Percentiles rank a stretch among this genome's conserved stretches.
These are phyloP conservation scores for Mucor plumbeus DNA, from an alignment of 371 early-diverging fungal genomes.

Conservation along the genomic window DNA sequence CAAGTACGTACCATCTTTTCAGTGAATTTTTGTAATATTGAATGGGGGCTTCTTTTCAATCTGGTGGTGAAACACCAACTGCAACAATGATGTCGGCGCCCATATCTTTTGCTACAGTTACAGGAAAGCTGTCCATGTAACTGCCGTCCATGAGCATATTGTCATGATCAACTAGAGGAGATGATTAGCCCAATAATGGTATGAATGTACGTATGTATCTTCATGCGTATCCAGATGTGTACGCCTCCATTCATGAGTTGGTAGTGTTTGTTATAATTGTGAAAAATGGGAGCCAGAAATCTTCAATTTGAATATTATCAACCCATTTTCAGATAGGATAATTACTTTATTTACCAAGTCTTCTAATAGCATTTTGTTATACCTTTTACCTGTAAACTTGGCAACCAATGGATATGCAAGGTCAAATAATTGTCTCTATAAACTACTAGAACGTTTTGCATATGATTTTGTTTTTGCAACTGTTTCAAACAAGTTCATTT, in stretches of 20 bases:
- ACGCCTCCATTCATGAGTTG: conserved; percentile 91
- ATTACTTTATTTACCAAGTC: conserved; percentile 94
- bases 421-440: conserved; percentile 93
- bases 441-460: conserved; percentile 75
- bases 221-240: conserved; percentile 94
- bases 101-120: conserved; percentile 87
- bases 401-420: conserved; percentile 94
- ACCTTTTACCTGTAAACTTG: conserved; percentile 81
- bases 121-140: conserved; percentile 98
- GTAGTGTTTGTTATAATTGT: conserved; percentile 97
- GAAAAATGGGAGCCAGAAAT: conserved; percentile 98
- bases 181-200: conserved; percentile 94
- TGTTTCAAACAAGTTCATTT: conserved; percentile 85
- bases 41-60: conserved; percentile 89
- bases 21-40: conserved; percentile 94
- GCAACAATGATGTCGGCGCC: conserved; percentile 97
- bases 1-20: conserved; percentile 51
- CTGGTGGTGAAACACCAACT: conserved; percentile 89
- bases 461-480: conserved; percentile 89
- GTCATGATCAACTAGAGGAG: conserved; percentile 95
- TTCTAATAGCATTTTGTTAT: not conserved
- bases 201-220: conserved; percentile 97
- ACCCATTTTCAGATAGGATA: conserved; percentile 95
- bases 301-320: conserved; percentile 93
- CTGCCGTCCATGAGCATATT: conserved; percentile 98